Percentiles rank a stretch among this genome's conserved stretches.
Conservation (phyloP, 257 asterid genomes). For the Coffea eugenioides region DNA sequence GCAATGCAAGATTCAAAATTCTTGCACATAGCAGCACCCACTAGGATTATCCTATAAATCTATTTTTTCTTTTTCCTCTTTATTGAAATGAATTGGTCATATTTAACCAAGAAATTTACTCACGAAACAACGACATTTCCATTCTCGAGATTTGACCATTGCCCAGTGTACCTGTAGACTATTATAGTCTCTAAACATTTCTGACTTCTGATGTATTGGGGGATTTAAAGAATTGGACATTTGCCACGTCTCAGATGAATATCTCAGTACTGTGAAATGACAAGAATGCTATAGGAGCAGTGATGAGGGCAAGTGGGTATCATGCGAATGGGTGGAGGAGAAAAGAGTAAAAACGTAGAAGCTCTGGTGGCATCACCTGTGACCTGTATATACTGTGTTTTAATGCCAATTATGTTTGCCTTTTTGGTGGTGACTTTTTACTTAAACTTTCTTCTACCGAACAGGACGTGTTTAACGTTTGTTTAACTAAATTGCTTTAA, state of each 20-base stretch:
- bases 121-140: background rate
- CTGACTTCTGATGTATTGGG: background rate
- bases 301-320: background rate
- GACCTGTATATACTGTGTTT: background rate
- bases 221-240: background rate
- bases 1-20: slow-evolving; percentile 9
- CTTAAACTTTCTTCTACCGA: background rate
- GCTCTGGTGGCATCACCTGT: background rate
- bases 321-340: background rate
- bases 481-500: background rate
- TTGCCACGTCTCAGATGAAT: slow-evolving; percentile 3
- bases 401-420: background rate
- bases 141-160: slow-evolving; percentile 11
- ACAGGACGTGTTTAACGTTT: slow-evolving; percentile 5
- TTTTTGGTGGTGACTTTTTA: background rate
- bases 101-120: background rate
- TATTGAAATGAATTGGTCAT: background rate
- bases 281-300: background rate
- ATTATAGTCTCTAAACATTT: background rate
- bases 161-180: background rate
- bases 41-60: background rate
- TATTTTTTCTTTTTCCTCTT: background rate
- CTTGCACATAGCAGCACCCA: background rate
- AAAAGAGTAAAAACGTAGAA: background rate
- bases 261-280: background rate